A percentile compares a stretch with the other conserved stretches of the same genome.
phyloP scores from a whole-genome alignment of 106 monocot genomes.

The Dendrobium catenatum region DNA sequence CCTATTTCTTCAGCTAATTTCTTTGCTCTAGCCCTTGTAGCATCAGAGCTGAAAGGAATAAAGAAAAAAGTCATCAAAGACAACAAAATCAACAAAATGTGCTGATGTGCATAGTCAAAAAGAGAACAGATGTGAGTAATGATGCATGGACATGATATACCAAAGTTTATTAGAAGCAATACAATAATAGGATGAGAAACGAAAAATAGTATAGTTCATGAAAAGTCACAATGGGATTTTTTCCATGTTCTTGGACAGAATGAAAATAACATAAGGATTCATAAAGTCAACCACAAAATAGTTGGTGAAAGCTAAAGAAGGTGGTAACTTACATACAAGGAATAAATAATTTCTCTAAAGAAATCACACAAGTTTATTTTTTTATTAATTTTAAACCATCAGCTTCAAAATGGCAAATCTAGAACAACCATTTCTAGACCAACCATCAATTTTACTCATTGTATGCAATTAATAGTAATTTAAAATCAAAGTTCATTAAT shows the following conservation, averaged over 20 bases:
- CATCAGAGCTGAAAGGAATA: slow-evolving; percentile 62
- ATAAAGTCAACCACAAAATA: too few species aligned
- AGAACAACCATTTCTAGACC: too few species aligned
- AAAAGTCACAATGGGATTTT: not conserved
- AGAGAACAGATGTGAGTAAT: not conserved
- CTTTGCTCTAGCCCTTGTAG: slow-evolving; percentile 78
- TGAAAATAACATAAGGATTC: too few species aligned
- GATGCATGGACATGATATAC: not conserved
- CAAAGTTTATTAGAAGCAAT: not conserved
- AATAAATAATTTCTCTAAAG: too few species aligned
- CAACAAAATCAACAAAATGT: not conserved
- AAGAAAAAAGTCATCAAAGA: not conserved
- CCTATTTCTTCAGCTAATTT: slow-evolving; percentile 84
- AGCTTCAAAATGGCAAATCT: too few species aligned
- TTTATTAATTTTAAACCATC: too few species aligned
- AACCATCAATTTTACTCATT: too few species aligned
- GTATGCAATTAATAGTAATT: not conserved
- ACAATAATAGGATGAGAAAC: not conserved
- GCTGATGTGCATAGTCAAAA: not conserved
- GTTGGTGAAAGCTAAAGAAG: too few species aligned
- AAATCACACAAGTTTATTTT: too few species aligned
- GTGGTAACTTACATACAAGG: too few species aligned
- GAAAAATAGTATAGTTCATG: not conserved
- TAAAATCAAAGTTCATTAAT: not conserved
- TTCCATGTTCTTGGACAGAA: not conserved